These are phyloP conservation scores for Pseudogymnoascus sp. DNA, from an alignment of 2,329 filamentous ascomycete species.

Conservation along the genomic window DNA sequence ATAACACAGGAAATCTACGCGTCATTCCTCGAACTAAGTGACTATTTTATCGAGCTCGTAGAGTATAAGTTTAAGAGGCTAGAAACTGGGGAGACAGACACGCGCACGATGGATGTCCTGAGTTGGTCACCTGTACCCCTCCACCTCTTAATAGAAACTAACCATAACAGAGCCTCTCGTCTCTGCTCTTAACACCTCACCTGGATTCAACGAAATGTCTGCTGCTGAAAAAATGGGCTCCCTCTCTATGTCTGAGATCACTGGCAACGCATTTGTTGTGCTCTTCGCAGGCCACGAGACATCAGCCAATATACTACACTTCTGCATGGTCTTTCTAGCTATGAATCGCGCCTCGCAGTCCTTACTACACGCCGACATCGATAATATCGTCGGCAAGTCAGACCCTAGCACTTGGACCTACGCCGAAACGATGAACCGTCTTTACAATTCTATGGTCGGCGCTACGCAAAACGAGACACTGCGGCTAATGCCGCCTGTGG, in stretches of 20 bases:
- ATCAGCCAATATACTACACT: slow-evolving; percentile 26
- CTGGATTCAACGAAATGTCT: slow-evolving; percentile 11
- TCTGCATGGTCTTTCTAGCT: slow-evolving; percentile 24
- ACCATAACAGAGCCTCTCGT: slow-evolving; percentile 15
- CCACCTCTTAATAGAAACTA: background rate
- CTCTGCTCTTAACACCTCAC: slow-evolving; percentile 10
- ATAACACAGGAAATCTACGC: background rate
- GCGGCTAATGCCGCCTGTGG: slow-evolving; percentile 44
- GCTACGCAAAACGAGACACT: slow-evolving; percentile 42
- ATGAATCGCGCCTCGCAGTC: slow-evolving; percentile 15
- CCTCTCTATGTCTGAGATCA: slow-evolving; percentile 19
- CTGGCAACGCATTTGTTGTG: slow-evolving; percentile 27
- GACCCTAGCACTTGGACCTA: slow-evolving; percentile 18
- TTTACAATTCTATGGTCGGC: slow-evolving; percentile 24
- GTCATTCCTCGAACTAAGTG: slow-evolving; percentile 2
- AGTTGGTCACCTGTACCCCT: slow-evolving; percentile 11
- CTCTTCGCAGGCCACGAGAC: slow-evolving; percentile 30
- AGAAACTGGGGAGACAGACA: slow-evolving; percentile 17
- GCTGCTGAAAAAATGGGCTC: slow-evolving; percentile 17
- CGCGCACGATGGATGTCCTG: slow-evolving; percentile 22
- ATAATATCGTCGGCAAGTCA: slow-evolving; percentile 21
- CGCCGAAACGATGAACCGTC: slow-evolving; percentile 17
- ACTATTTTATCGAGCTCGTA: background rate
- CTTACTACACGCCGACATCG: slow-evolving; percentile 22
- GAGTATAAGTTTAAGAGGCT: slow-evolving; percentile 14